Evolutionary conservation across 73 alveolate species (phyloP), one percentile per base, ranked within the genome.

Genomic region (Durusdinium trenchii): DNA sequence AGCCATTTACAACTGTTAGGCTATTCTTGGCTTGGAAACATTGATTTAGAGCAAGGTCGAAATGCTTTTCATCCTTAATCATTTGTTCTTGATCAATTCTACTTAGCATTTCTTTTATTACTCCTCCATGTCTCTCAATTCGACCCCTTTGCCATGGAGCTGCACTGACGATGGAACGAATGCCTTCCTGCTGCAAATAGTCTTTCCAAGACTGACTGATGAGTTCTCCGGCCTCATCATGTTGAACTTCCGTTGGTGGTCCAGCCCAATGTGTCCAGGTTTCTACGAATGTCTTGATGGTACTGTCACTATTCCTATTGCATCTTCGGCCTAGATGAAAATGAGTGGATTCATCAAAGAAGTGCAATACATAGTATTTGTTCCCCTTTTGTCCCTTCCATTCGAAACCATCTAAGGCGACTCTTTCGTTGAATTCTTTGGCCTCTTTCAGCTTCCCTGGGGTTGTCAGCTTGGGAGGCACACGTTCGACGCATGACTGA

Each of bases 21-120:
- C 61, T 12, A 42, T 76, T 76, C 86, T 76, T 76, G 2, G 86
- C 86, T 9, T 60, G 57, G 45, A 76, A 76, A 20, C 86, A 76
- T 32, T 76, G 61, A 6, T 42, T n/a, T 7, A 76, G 35, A 5
- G 86, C 86, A 9, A 9, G 47, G 16, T 76, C 86, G 5, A 76
- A 6, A 12, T 71, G 36, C 10, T 32, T 30, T 36, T 3, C 7
- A 32, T 14, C 38, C 36, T 36, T 14, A 36, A 71, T 14, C 7
- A 9, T 6, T 36, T n/a, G 84, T 6, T 71, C 84, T 6, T 71
- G 84, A 28, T 71, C 51, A 7, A 71, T n/a, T 71, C 84, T 3
- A 32, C 32, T n/a, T 10, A 71, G 9, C 84, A 71, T 71, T 36
- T 71, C 84, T 36, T 71, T 71, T 3, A 71, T 28, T 7, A 71